Evolutionary conservation across 352 stramenopile species (phyloP).

Genomic region (Globisporangium mamillatum): DNA sequence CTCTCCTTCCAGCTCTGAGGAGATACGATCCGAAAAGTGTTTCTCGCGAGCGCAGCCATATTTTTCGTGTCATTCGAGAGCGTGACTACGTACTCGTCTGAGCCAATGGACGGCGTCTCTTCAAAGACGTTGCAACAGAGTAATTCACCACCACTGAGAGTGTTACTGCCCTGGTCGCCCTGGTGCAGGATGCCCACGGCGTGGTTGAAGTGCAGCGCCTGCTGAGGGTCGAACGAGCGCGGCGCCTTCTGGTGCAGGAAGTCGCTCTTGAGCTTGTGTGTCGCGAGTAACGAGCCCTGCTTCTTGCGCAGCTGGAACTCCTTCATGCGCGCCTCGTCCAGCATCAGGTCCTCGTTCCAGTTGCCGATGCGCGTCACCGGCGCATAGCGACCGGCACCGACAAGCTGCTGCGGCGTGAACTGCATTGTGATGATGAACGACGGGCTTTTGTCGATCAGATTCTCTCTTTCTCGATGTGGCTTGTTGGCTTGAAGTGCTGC

Average conservation of each 20-base stretch:
- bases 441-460: neutral
- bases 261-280: conserved; percentile 74
- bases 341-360: conserved; percentile 89
- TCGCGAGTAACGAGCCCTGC: conserved; percentile 77
- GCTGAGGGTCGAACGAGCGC: conserved; percentile 41
- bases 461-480: neutral
- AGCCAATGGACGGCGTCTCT: conserved; percentile 77
- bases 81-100: conserved; percentile 70
- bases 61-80: conserved; percentile 10
- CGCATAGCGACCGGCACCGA: conserved; percentile 78
- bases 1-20: conserved; percentile 38
- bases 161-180: conserved; percentile 32
- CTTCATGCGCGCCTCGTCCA: conserved; percentile 83
- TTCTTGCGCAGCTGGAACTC: conserved; percentile 81
- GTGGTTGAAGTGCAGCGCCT: conserved; percentile 46
- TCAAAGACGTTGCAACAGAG: conserved; percentile 81
- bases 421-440: conserved; percentile 45
- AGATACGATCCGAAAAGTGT: conserved; percentile 71
- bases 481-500: neutral
- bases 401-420: conserved; percentile 89
- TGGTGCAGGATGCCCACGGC: conserved; percentile 55
- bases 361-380: conserved; percentile 83
- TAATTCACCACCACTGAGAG: conserved; percentile 3
- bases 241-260: conserved; percentile 69
- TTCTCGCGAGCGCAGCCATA: conserved; percentile 37